These are phyloP conservation scores for Phytophthora sp. DNA, from an alignment of 352 stramenopile genomes.

Conservation along the genomic window DNA sequence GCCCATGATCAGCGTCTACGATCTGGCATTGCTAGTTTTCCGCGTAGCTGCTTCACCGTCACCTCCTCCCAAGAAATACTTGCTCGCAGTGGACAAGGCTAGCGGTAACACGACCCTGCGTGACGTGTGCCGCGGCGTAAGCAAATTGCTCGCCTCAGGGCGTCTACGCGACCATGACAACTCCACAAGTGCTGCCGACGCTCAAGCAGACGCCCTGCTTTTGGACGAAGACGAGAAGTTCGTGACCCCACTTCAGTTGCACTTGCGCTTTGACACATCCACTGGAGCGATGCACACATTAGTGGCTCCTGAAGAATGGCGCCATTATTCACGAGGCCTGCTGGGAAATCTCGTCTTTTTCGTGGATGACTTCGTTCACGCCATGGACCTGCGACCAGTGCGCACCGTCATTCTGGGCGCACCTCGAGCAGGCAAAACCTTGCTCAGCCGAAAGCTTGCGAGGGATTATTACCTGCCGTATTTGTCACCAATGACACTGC, in stretches of 20 bases:
- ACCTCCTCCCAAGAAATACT: constrained; percentile 58
- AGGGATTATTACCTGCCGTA: constrained; percentile 78
- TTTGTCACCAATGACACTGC: constrained; percentile 53
- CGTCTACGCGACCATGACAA: constrained; percentile 44
- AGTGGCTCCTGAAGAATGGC: constrained; percentile 70
- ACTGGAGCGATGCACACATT: constrained; percentile 56
- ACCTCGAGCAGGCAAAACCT: constrained; percentile 72
- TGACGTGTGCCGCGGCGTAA: constrained; percentile 68
- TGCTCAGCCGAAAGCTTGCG: constrained; percentile 56
- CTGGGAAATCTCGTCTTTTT: constrained; percentile 70
- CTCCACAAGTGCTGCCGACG: constrained; percentile 24
- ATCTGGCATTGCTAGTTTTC: constrained; percentile 67
- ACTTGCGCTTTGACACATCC: constrained; percentile 75
- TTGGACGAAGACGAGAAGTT: constrained; percentile 65
- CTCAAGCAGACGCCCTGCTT: constrained; percentile 64
- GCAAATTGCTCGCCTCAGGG: constrained; percentile 61
- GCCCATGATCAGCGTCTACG: constrained; percentile 86
- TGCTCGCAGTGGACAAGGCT: constrained; percentile 69
- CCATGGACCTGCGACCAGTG: constrained; percentile 80
- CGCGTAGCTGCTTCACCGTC: constrained; percentile 45
- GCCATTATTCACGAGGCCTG: constrained; percentile 63
- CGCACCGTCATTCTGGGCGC: constrained; percentile 72
- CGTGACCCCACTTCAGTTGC: constrained; percentile 67
- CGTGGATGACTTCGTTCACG: constrained; percentile 73
- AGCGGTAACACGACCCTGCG: constrained; percentile 60